Evolutionary conservation across 1,284 basidiomycete genomes (phyloP), one percentile per base, ranked within the genome.

Genomic region (Calocybe gambosa): DNA sequence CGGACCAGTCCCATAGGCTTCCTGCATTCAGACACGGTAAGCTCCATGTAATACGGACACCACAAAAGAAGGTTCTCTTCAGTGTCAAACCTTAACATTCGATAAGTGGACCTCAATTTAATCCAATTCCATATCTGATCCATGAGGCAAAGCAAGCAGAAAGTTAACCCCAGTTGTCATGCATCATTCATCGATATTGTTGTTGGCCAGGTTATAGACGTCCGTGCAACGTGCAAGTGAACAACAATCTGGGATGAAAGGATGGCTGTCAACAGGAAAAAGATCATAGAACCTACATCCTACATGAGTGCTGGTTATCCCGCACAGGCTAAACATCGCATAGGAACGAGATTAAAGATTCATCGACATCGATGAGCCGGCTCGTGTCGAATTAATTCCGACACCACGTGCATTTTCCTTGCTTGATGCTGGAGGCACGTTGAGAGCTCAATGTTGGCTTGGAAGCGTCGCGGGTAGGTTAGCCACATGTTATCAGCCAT

Each of bases 341-440:
- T 25, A 38, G 23, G 23, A n/a, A n/a, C n/a, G 46, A 25, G 26
- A 31, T 34, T 31, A 29, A 39, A 37, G 39, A 8, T 21, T 7
- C 43, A 45, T 43, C 41, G 46, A 21, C 43, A 47, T 43, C 38
- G 49, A 51, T 51, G 49, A 48, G 35, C 47, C 35, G 40, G 33
- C 43, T 26, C 44, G 46, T 40, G 43, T 42, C 5, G n/a, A 16
- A 23, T 40, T 8, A 37, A 39, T 16, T 39, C 23, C 8, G 26
- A 21, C 42, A 49, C 46, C 51, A 33, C 46, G 46, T 49, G 47
- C 18, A 23, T 23, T 23, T 7, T 23, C 21, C 21, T 20, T 3
- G 21, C 21, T 23, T 23, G n/a, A n/a, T n/a, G n/a, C n/a, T n/a
- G 16, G 21, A 26, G 4, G 19, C 29, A 40, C n/a, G n/a, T 16